Evolutionary conservation across 73 alveolate genomes (phyloP), one percentile per base, ranked within the genome.

Genomic region (Durusdinium trenchii): DNA sequence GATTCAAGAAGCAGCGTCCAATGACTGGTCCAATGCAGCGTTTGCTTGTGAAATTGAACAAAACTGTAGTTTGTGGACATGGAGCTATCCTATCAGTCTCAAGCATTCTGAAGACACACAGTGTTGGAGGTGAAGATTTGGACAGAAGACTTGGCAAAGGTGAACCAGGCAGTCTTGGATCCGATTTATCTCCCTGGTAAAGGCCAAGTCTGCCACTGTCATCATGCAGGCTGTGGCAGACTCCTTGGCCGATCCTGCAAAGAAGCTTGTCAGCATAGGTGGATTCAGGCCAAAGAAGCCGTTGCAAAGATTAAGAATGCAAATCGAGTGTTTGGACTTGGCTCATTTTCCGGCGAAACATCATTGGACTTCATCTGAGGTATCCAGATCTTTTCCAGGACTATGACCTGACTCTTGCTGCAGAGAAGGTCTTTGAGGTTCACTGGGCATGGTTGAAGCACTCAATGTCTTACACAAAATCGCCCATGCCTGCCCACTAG

Each of bases 71-170:
- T n/a, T n/a, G n/a, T n/a, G n/a, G n/a, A n/a, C n/a, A n/a, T n/a
- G n/a, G n/a, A n/a, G n/a, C n/a, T n/a, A n/a, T n/a, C n/a, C 7
- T 23, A 60, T 60, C 73, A 23, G n/a, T 32, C 1, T 23, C 18
- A 23, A 60, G 30, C 18, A 60, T 60, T 60, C 18, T 32, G n/a
- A 23, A 23, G 18, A 32, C 18, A 71, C 48, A 28, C 43, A 18
- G 14, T 28, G 16, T 48, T 61, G 3, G 16, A 73, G 98, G 98
- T 93, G 92, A 90, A 93, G 91, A 75, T 93, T 73, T 93, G 98
- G 98, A 69, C 92, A 28, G 98, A 54, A 73, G 98, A 93, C 91
- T 73, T 93, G 98, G 91, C 89, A 36, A 93, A 69, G 62, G 98
- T 93, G 61, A 93, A 93, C 98, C 98, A 93, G 98, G 98, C 98